Evolutionary conservation across 2,329 filamentous ascomycete genomes (phyloP), one percentile per base, ranked within the genome.

Genomic region (Stemphylium lycopersici): DNA sequence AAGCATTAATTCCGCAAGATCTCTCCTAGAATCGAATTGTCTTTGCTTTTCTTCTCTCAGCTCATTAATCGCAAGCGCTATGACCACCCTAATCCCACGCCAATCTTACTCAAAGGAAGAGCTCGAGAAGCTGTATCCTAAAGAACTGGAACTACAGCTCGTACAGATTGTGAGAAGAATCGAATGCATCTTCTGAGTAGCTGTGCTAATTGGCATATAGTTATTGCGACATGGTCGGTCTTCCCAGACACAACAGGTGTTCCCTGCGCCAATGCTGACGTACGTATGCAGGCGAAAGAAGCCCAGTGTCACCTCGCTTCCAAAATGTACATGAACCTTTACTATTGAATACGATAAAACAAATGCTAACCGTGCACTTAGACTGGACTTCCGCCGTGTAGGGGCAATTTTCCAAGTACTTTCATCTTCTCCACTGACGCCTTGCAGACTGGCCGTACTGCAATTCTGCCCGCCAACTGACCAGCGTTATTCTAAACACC

Each of bases 221-320:
- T 61, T 78, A 36, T 67, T 78, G 38, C 73, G 76, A 24, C 76
- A 78, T 71, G 77, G 73, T 75, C 24, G 42, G 65, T 46, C 16
- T 33, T n/a, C 15, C 26, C 33, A 37, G 6, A 22, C 29, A 10
- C 34, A 4, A 8, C 36, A 15, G 33, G 13, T 10, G 11, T 31
- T 16, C 13, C 24, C 2, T 18, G 15, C 48, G 8, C 26, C 26
- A 53, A 22, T 52, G 52, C 34, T 56, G 51, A 49, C 44, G 26
- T 18, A n/a, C 43, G 10, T 34, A 39, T 47, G n/a, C 58, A 84
- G 83, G 84, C 62, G 87, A 89, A 79, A 88, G 93, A 53, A 93
- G 89, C 6, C 93, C 93, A 24, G 90, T 98, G 24, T 90, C 87
- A 53, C 83, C 90, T n/a, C 89, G 95, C 34, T 97, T 99, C 74